Conservation (phyloP, 139 green algal genomes). For the Marvania coccoides region DNA sequence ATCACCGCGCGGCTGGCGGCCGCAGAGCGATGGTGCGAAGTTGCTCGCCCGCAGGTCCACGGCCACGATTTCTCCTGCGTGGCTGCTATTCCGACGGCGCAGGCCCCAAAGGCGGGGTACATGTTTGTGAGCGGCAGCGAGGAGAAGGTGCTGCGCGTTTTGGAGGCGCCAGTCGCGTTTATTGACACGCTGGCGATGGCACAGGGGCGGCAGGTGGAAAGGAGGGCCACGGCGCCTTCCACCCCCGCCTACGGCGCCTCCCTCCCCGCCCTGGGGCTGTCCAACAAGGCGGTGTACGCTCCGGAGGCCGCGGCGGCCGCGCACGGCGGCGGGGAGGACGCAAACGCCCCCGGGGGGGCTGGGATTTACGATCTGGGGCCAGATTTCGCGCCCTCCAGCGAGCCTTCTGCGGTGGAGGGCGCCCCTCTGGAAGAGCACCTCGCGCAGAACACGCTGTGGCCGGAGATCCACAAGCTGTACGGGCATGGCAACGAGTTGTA, state of each 20-base stretch:
- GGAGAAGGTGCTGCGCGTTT: slow-evolving; percentile 93
- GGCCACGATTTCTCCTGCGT: slow-evolving; percentile 88
- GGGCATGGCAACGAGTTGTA: slow-evolving; percentile 91
- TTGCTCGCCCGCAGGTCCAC: slow-evolving; percentile 90
- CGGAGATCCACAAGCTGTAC: slow-evolving; percentile 91
- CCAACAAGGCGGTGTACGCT: slow-evolving; percentile 79
- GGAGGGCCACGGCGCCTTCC: neutral
- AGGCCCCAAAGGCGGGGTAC: neutral
- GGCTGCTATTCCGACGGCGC: slow-evolving; percentile 33
- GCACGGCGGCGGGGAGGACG: neutral
- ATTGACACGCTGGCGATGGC: slow-evolving; percentile 40
- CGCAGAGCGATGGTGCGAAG: slow-evolving; percentile 72
- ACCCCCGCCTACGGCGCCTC: slow-evolving; percentile 52
- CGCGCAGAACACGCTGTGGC: slow-evolving; percentile 83
- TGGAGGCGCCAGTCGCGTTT: slow-evolving; percentile 74
- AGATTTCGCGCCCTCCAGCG: slow-evolving; percentile 64
- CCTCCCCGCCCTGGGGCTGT: slow-evolving; percentile 83
- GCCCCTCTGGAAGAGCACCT: slow-evolving; percentile 93
- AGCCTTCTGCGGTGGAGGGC: slow-evolving; percentile 37
- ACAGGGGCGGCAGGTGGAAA: neutral
- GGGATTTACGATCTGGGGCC: slow-evolving; percentile 59
- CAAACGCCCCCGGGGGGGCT: neutral
- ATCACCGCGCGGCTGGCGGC: slow-evolving; percentile 36
- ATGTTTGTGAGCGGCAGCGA: slow-evolving; percentile 76
- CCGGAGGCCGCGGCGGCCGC: slow-evolving; percentile 10